Conservation (phyloP, 2,329 filamentous ascomycete genomes). For the Hymenoscyphus salicellus region DNA sequence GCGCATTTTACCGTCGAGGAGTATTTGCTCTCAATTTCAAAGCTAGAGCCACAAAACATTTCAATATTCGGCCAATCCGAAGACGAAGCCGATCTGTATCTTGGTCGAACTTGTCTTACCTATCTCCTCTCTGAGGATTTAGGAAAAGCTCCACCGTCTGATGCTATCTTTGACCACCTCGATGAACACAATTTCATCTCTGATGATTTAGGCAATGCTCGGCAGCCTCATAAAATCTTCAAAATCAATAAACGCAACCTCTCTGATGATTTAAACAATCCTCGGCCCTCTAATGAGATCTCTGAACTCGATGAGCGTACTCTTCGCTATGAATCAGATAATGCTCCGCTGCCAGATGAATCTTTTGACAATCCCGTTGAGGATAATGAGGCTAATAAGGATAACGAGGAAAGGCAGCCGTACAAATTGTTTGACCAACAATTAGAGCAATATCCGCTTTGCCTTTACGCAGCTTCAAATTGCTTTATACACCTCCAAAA, state of each 20-base stretch:
- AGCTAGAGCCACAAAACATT: neutral
- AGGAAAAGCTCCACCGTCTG: neutral
- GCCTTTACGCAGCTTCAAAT: neutral
- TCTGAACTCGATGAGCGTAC: no score
- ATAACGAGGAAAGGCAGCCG: neutral
- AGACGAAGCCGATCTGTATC: neutral
- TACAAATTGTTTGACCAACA: neutral
- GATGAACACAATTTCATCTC: no score
- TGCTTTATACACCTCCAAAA: neutral
- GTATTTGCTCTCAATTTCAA: constrained; percentile 2
- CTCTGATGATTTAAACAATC: no score
- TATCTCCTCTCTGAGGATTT: neutral
- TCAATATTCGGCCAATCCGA: neutral
- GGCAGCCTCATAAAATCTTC: no score
- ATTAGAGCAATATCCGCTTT: neutral
- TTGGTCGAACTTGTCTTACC: neutral
- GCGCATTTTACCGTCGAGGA: neutral
- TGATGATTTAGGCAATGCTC: no score
- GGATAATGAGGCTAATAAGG: neutral
- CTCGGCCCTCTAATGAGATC: no score
- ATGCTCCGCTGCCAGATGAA: no score
- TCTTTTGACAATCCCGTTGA: neutral
- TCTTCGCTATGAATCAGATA: no score
- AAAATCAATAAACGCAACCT: no score
- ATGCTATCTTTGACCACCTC: neutral